Evolutionary conservation across 2,329 filamentous ascomycete genomes (phyloP).

Genomic region (Diatrype stigma): DNA sequence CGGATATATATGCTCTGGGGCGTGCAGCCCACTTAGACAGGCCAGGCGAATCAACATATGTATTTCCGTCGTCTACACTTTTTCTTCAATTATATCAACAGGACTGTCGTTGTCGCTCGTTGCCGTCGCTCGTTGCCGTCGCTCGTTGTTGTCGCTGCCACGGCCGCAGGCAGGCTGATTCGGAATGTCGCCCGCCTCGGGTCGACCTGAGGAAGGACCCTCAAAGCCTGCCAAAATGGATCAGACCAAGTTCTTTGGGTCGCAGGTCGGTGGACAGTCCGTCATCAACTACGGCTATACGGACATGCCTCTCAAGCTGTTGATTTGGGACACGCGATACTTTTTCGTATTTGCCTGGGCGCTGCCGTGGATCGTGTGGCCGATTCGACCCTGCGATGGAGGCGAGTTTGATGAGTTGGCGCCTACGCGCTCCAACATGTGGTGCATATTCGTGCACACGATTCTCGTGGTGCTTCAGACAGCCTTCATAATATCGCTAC

Average conservation of each 20-base stretch:
- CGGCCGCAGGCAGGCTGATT: too few relatives aligned
- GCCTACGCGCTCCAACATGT: conserved; percentile 51
- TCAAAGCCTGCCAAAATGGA: too few relatives aligned
- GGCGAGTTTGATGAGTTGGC: conserved; percentile 61
- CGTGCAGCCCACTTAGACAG: too few relatives aligned
- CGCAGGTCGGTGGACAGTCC: conserved; percentile 53
- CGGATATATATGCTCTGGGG: too few relatives aligned
- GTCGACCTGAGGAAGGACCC: too few relatives aligned
- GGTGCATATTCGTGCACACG: conserved; percentile 53
- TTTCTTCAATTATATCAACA: too few relatives aligned
- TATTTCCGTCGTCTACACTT: too few relatives aligned
- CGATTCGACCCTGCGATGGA: conserved; percentile 48
- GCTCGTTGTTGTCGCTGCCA: too few relatives aligned
- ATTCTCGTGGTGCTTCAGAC: conserved; percentile 58
- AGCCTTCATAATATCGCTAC: conserved; percentile 55
- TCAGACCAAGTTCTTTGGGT: conserved; percentile 40
- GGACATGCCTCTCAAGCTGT: conserved; percentile 47
- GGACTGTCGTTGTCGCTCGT: too few relatives aligned
- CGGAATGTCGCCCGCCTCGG: too few relatives aligned
- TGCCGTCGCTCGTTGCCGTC: too few relatives aligned
- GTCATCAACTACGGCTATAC: conserved; percentile 60
- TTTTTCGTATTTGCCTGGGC: conserved; percentile 53
- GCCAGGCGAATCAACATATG: too few relatives aligned
- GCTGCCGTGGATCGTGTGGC: conserved; percentile 58
- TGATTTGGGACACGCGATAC: conserved; percentile 50